Base-by-base conservation (phyloP, 768 basidiomycete species). In the Russula earlei region DNA sequence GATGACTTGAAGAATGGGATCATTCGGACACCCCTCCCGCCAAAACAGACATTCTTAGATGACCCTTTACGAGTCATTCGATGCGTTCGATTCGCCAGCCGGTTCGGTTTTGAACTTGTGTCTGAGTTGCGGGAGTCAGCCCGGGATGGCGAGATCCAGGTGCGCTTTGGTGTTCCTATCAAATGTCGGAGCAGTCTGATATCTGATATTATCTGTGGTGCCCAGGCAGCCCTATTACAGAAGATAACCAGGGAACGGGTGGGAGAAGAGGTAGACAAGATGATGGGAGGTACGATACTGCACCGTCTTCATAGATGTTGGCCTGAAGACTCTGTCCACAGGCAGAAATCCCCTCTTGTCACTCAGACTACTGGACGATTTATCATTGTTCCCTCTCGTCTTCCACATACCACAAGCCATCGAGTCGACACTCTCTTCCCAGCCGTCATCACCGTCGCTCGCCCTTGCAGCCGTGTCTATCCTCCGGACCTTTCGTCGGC, bases 11-110 rank as follows among this genome's bases (percentile, higher is more conserved):
- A 75, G 31, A 70, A 79, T 40, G 87, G 90, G 2, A 73, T 85
- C 40, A 84, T 97, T 47, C 80, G 96, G 15, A 98, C 96, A 0
- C 96, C 96, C 1, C 70, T 98, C 20, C 76, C 89, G 4, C 91
- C 96, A 1, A 67, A 73, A 61, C 81, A 92, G 67, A 99, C 96
- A 2, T 98, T 98, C 65, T 70, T 80, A 24, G 96, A 99, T 64
- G 96, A 99, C 69, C 96, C 96, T 6, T 72, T 99, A 12, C 83
- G 96, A 14, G 82, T 98, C n/a, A 69, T 98, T 22, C 80, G 96
- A 36, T 92, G 91, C 61, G 70, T 98, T 22, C 75, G 96, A 54
- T 99, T 99, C 68, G 87, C 95, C 0, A 90, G 90, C 64, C 77
- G 95, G 41, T 91, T 91, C 67, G 88, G 88, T 22, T 95, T 94